Conservation (phyloP, 2,329 filamentous ascomycete genomes). For the Lasiodiplodia sp. region DNA sequence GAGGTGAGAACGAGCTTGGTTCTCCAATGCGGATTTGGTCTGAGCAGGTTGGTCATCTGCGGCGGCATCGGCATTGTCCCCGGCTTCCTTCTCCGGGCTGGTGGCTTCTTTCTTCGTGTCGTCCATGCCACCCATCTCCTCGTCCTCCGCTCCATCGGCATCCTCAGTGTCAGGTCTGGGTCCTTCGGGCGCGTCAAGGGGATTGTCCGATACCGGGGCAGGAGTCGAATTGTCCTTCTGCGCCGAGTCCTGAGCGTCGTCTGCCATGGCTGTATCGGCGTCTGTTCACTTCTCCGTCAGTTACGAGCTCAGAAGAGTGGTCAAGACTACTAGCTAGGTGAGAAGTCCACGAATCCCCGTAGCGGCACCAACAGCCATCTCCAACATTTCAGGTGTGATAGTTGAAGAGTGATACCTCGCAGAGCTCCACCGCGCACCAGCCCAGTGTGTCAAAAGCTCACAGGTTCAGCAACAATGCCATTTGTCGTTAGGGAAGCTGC, state of each 20-base stretch:
- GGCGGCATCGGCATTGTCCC: slow-evolving; percentile 47
- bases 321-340: not conserved
- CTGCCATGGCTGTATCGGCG: slow-evolving; percentile 64
- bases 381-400: not conserved
- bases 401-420: not conserved
- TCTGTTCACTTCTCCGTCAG: slow-evolving; percentile 17
- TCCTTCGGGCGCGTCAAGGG: slow-evolving; percentile 72
- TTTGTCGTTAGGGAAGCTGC: not conserved
- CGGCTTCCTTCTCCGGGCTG: slow-evolving; percentile 35
- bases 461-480: not conserved
- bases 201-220: slow-evolving; percentile 65
- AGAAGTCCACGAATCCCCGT: not conserved
- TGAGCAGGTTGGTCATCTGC: slow-evolving; percentile 66
- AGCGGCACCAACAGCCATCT: not conserved
- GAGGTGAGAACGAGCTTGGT: slow-evolving; percentile 87
- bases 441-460: not conserved
- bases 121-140: slow-evolving; percentile 65
- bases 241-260: slow-evolving; percentile 57
- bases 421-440: not conserved
- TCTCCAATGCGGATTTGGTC: slow-evolving; percentile 82
- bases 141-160: slow-evolving; percentile 69
- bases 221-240: slow-evolving; percentile 55
- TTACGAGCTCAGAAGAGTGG: too few species aligned
- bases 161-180: slow-evolving; percentile 66
- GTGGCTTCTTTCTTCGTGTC: slow-evolving; percentile 48